phyloP scores from a whole-genome alignment of 768 basidiomycete species.

The Stropharia rugosoannulata region DNA sequence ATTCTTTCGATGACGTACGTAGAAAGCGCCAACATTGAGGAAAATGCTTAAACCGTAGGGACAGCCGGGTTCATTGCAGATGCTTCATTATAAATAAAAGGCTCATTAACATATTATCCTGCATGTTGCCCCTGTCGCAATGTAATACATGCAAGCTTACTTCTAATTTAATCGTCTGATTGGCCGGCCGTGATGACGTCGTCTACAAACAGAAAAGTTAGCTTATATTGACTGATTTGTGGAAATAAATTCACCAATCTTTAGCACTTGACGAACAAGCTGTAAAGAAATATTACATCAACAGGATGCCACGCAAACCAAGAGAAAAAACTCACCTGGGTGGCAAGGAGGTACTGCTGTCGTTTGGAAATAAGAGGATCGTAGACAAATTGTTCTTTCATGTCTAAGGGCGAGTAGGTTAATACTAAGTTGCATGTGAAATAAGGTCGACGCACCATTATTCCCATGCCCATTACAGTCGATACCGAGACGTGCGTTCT shows the following conservation, averaged over 20 bases:
- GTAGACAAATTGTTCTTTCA: slow-evolving; percentile 96
- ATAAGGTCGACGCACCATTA: slow-evolving; percentile 60
- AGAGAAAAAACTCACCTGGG: slow-evolving; percentile 61
- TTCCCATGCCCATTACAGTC: slow-evolving; percentile 87
- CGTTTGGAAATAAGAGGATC: slow-evolving; percentile 97
- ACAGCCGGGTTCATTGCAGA: no score
- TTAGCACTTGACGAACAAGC: slow-evolving; percentile 85
- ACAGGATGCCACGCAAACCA: not conserved
- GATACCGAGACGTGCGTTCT: slow-evolving; percentile 84
- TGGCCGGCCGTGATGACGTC: slow-evolving; percentile 78
- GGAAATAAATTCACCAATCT: slow-evolving; percentile 62
- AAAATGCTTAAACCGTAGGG: not conserved
- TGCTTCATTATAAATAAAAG: not conserved
- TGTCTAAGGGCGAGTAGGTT: slow-evolving; percentile 55
- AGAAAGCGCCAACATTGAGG: not conserved
- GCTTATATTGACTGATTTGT: not conserved
- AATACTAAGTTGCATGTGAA: not conserved
- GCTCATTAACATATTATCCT: not conserved
- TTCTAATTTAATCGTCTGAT: slow-evolving; percentile 32
- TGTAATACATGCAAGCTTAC: slow-evolving; percentile 2
- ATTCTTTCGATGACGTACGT: no score
- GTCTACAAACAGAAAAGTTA: slow-evolving; percentile 39
- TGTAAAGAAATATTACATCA: slow-evolving; percentile 24
- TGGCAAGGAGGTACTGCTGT: slow-evolving; percentile 96
- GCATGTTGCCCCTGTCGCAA: not conserved